Percentiles rank a stretch among this genome's conserved stretches.
phyloP scores from a whole-genome alignment of 1,284 basidiomycete genomes.

The Cryptococcus sp. region DNA sequence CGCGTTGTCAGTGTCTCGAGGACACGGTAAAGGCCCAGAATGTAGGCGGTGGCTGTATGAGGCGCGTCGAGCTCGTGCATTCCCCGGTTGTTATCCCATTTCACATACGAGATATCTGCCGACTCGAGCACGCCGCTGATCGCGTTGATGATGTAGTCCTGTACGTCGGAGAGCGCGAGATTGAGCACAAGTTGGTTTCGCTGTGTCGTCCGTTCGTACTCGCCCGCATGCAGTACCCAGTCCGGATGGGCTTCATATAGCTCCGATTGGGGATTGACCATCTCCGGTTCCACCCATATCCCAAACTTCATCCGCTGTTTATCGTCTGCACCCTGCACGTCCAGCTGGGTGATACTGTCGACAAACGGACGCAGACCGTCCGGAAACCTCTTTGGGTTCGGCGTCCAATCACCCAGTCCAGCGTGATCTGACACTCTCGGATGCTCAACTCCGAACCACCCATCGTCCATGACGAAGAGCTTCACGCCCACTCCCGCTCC shows the following conservation, averaged over 20 bases:
- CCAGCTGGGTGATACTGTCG: conserved; percentile 9
- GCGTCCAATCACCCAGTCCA: conserved; percentile 42
- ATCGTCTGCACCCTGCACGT: not conserved
- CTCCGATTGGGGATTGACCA: conserved; percentile 39
- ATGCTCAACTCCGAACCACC: conserved; percentile 43
- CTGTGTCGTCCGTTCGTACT: conserved; percentile 24
- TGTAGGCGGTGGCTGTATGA: conserved; percentile 29
- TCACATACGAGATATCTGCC: conserved; percentile 38
- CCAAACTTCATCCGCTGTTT: conserved; percentile 30
- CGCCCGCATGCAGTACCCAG: conserved; percentile 34
- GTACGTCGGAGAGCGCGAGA: conserved; percentile 28
- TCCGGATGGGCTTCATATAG: conserved; percentile 41
- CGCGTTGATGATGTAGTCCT: conserved; percentile 36
- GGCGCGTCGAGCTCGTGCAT: conserved; percentile 41
- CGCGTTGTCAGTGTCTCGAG: conserved; percentile 26
- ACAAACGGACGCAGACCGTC: conserved; percentile 29
- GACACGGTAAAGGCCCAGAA: conserved; percentile 42
- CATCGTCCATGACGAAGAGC: conserved; percentile 46
- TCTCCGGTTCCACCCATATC: conserved; percentile 47
- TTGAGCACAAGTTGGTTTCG: conserved; percentile 43
- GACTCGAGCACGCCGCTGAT: conserved; percentile 25
- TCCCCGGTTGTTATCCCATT: conserved; percentile 45
- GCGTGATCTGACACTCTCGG: conserved; percentile 28
- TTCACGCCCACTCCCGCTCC: conserved; percentile 32
- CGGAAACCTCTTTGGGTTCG: conserved; percentile 34